Percentiles rank a stretch among this genome's conserved stretches.
phyloP scores from a whole-genome alignment of 2,329 filamentous ascomycete species.

The Phaeosphaeria sp. region DNA sequence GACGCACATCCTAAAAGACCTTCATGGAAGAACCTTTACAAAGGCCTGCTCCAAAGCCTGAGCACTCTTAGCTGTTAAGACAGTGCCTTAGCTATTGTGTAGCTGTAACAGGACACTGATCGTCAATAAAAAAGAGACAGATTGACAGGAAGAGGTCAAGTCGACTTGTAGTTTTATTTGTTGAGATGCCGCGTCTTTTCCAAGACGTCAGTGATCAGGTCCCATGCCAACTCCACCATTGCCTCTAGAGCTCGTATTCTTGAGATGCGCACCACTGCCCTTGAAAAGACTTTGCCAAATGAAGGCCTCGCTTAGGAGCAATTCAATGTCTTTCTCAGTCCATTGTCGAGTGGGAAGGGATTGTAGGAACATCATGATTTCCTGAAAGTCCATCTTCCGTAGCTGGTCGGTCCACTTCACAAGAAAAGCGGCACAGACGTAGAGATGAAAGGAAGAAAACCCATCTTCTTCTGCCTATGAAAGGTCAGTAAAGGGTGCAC shows the following conservation, averaged over 20 bases:
- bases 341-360: slow-evolving; percentile 89
- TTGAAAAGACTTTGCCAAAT: slow-evolving; percentile 99
- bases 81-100: neutral
- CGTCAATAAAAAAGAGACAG: slow-evolving; percentile 8
- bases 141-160: neutral
- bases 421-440: slow-evolving; percentile 95
- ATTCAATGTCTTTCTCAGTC: slow-evolving; percentile 98
- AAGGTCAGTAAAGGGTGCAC: slow-evolving; percentile 13
- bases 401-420: slow-evolving; percentile 98
- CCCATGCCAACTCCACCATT: slow-evolving; percentile 47
- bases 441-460: slow-evolving; percentile 97
- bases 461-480: slow-evolving; percentile 92
- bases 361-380: slow-evolving; percentile 99
- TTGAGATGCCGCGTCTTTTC: neutral
- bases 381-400: slow-evolving; percentile 96
- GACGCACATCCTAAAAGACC: neutral
- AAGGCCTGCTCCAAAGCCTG: neutral
- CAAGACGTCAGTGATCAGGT: slow-evolving; percentile 36
- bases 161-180: neutral
- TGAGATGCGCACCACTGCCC: slow-evolving; percentile 87
- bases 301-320: slow-evolving; percentile 93
- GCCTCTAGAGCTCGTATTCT: slow-evolving; percentile 44
- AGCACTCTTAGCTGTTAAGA: neutral
- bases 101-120: neutral
- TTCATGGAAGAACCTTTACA: neutral